phyloP scores from a whole-genome alignment of 306 rosid species.

The Betula pendula region DNA sequence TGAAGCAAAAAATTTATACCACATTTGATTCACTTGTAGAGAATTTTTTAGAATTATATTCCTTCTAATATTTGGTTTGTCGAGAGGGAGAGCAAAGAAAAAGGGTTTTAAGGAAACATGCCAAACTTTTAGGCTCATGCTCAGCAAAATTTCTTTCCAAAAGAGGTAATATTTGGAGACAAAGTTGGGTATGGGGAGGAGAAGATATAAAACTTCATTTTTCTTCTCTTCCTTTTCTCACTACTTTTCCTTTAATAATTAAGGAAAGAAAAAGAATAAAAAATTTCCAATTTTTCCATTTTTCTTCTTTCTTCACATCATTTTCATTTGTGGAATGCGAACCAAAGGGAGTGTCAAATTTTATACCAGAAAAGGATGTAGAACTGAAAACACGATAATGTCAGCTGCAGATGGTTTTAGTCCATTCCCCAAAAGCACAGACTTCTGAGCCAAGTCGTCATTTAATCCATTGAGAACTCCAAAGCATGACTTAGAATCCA shows the following conservation, averaged over 20 bases:
- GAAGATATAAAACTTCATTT: not conserved
- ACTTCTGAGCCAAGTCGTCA: conserved; percentile 51
- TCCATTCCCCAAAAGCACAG: conserved; percentile 79
- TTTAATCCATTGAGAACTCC: conserved; percentile 67
- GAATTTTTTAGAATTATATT: not conserved
- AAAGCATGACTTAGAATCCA: conserved; percentile 40
- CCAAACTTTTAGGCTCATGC: not conserved
- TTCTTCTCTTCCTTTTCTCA: not conserved
- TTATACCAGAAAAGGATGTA: conserved; percentile 78
- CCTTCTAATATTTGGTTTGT: not conserved
- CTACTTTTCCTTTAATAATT: not conserved
- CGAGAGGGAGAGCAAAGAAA: not conserved
- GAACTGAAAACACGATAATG: conserved; percentile 63
- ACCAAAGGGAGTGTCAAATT: not conserved
- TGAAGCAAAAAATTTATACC: not conserved
- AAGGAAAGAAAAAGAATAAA: not conserved
- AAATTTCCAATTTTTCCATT: not conserved
- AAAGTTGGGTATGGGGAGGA: not conserved
- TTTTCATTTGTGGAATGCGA: not conserved
- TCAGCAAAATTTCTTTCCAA: not conserved
- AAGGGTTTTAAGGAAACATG: not conserved
- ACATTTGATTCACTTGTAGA: not conserved
- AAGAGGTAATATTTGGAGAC: not conserved
- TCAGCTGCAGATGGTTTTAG: conserved; percentile 76
- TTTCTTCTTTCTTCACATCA: not conserved